These are phyloP conservation scores for Pichia sp. DNA, from an alignment of 1,139 yeast species.

Conservation along the genomic window DNA sequence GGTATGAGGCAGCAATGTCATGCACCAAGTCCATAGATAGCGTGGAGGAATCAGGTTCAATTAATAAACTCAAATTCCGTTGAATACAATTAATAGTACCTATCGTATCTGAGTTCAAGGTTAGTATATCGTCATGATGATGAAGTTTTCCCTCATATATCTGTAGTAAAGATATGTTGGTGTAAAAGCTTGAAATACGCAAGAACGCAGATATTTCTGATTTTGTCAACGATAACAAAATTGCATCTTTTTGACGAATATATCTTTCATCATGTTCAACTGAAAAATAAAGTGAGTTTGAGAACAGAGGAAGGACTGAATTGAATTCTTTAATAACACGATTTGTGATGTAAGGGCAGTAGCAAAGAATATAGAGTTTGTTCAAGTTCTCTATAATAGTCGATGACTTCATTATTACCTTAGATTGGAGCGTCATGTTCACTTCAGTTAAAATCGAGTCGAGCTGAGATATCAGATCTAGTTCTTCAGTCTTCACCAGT, in stretches of 20 bases:
- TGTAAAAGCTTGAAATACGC: slow-evolving; percentile 4
- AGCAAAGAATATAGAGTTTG: slow-evolving; percentile 10
- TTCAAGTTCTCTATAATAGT: slow-evolving; percentile 11
- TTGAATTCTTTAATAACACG: slow-evolving; percentile 1
- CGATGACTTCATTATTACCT: background rate
- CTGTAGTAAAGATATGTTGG: slow-evolving; percentile 4
- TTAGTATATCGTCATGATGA: background rate
- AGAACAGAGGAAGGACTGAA: background rate
- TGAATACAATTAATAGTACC: slow-evolving; percentile 11
- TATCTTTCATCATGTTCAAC: slow-evolving; percentile 1
- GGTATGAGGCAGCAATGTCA: slow-evolving; percentile 6
- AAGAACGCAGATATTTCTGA: slow-evolving; percentile 7
- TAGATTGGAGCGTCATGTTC: slow-evolving; percentile 17
- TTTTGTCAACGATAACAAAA: background rate
- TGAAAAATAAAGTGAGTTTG: background rate
- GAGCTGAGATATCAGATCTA: slow-evolving; percentile 21
- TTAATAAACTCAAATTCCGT: background rate
- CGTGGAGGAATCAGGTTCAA: slow-evolving; percentile 5
- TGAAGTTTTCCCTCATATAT: background rate
- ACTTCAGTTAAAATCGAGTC: slow-evolving; percentile 26
- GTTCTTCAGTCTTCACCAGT: slow-evolving; percentile 18
- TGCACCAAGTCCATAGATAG: slow-evolving; percentile 7
- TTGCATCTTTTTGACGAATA: background rate
- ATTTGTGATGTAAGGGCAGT: background rate
- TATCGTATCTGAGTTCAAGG: background rate